Conservation (phyloP, 306 rosid species). For the Oxytropis ochrocephala region DNA sequence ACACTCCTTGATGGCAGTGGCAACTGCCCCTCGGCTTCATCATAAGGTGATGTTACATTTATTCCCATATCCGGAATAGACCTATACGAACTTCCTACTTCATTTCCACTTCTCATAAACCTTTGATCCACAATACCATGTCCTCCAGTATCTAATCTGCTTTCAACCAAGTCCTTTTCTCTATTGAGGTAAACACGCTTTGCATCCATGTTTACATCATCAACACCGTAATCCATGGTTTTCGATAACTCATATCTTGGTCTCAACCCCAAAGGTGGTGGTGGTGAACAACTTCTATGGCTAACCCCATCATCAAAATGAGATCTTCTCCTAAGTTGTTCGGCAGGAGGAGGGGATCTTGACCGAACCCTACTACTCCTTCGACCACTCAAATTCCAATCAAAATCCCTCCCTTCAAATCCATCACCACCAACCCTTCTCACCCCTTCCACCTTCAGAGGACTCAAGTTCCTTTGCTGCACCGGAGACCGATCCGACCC, state of each 20-base stretch:
- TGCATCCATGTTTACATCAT: conserved; percentile 26
- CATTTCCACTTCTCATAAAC: conserved; percentile 36
- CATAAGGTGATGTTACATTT: conserved; percentile 23
- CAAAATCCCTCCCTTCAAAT: conserved; percentile 47
- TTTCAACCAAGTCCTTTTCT: conserved; percentile 40
- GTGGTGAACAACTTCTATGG: conserved; percentile 41
- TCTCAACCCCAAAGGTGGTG: conserved; percentile 30
- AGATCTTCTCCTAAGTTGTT: conserved; percentile 38
- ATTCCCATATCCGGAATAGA: conserved; percentile 34
- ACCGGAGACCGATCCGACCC: conserved; percentile 31
- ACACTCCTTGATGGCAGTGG: conserved; percentile 7
- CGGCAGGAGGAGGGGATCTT: conserved; percentile 51
- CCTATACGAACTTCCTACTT: conserved; percentile 37
- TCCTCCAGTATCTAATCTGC: conserved; percentile 42
- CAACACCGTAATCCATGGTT: conserved; percentile 27
- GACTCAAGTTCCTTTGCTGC: conserved; percentile 51
- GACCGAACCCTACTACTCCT: conserved; percentile 35
- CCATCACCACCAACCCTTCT: conserved; percentile 33
- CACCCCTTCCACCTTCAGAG: conserved; percentile 37
- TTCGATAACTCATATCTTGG: conserved; percentile 38
- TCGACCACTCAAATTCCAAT: conserved; percentile 45
- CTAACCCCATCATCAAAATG: conserved; percentile 41
- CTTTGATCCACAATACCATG: conserved; percentile 35
- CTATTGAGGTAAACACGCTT: conserved; percentile 31
- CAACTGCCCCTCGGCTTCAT: conserved; percentile 31